Evolutionary conservation across 305 asterid species (phyloP).

Genomic region (Withania somnifera): DNA sequence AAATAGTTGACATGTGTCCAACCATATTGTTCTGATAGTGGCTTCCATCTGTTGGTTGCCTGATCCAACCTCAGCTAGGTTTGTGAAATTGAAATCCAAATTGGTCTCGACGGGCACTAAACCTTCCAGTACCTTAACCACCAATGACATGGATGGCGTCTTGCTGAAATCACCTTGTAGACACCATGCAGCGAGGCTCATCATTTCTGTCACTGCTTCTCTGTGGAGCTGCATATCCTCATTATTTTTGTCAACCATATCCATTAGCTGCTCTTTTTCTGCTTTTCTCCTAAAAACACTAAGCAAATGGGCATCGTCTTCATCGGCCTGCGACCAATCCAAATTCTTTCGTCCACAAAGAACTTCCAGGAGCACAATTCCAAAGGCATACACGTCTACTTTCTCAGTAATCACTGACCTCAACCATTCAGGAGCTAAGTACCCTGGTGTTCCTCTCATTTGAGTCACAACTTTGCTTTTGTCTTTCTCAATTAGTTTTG

Average conservation of each 20-base stretch:
- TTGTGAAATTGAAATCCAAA: background rate
- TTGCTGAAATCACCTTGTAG: background rate
- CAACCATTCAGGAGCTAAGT: too few species aligned
- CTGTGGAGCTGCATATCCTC: background rate
- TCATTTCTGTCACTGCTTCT: slow-evolving; percentile 2
- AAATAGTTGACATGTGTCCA: background rate
- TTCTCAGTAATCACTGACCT: too few species aligned
- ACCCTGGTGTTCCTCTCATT: slow-evolving; percentile 15
- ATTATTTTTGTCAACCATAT: background rate
- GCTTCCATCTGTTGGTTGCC: background rate
- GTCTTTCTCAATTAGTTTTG: slow-evolving; percentile 10
- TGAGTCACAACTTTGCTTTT: slow-evolving; percentile 2
- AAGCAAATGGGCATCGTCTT: slow-evolving; percentile 4
- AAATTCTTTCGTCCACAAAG: slow-evolving; percentile 10
- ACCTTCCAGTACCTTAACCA: slow-evolving; percentile 6
- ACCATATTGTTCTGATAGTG: background rate
- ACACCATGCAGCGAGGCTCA: slow-evolving; percentile 11
- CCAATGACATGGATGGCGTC: slow-evolving; percentile 13
- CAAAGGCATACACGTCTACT: slow-evolving; percentile 14
- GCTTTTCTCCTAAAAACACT: background rate
- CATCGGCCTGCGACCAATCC: background rate
- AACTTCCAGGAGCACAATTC: slow-evolving; percentile 8
- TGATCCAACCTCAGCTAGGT: background rate
- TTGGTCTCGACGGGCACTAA: slow-evolving; percentile 1
- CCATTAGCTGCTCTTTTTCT: background rate